Percentiles rank a stretch among this genome's conserved stretches.
Evolutionary conservation across 257 asterid species (phyloP).

Genomic region (Jacaranda mimosifolia): DNA sequence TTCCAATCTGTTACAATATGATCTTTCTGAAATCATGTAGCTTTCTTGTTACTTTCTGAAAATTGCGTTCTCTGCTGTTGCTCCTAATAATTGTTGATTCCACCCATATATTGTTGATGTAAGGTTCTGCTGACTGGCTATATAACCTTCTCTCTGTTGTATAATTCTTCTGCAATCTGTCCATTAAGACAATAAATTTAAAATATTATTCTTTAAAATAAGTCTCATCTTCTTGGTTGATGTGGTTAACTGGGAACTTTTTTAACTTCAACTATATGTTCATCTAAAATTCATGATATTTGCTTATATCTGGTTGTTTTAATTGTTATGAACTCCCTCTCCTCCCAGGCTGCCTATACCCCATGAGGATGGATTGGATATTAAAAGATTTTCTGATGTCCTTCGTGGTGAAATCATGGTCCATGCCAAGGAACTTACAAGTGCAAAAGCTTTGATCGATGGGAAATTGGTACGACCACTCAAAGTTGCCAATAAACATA

Average conservation of each 20-base stretch:
- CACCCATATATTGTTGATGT: background rate
- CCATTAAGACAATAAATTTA: background rate
- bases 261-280: conserved; percentile 13
- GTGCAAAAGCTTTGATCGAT: conserved; percentile 74
- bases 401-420: conserved; percentile 66
- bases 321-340: conserved; percentile 30
- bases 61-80: conserved; percentile 9
- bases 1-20: background rate
- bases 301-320: conserved; percentile 23
- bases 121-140: conserved; percentile 34
- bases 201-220: background rate
- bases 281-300: conserved; percentile 20
- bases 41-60: conserved; percentile 10
- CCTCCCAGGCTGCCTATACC: conserved; percentile 72
- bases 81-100: conserved; percentile 18
- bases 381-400: conserved; percentile 64
- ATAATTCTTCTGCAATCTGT: conserved; percentile 9
- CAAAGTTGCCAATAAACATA: conserved; percentile 21
- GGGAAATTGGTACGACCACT: conserved; percentile 75
- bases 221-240: conserved; percentile 29
- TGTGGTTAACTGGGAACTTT: conserved; percentile 7
- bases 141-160: conserved; percentile 23
- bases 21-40: conserved; percentile 8
- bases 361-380: conserved; percentile 51
- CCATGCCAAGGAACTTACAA: conserved; percentile 78